Base-by-base conservation (phyloP, 2,329 filamentous ascomycete genomes). In the Aspergillus phoenicis region DNA sequence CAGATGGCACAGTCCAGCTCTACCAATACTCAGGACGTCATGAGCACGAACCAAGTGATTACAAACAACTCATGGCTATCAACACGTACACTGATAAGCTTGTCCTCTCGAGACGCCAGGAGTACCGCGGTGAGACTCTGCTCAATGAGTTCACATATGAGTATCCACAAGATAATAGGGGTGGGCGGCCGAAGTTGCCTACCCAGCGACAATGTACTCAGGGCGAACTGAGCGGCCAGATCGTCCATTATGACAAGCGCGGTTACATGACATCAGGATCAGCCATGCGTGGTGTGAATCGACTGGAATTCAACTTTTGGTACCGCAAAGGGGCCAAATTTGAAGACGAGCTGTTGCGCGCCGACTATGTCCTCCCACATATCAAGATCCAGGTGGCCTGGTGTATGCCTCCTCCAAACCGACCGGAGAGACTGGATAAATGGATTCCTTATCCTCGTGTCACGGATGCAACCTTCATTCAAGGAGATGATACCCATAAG, bases 371-470 rank as follows among this genome's bases (percentile, higher is more conserved):
- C 0, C 74, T 85, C 59, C 77, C 81, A 2, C 82, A 85, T 65
- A 80, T 84, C 64, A 82, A 76, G 49, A 81, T 79, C 65, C 82
- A 80, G 17, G 81, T 85, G 2, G 80, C 80, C 41, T 85, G 83
- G 83, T 82, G 80, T 63, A 80, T 80, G 52, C 81, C 82, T 58
- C 82, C 82, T 1, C 75, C 77, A 30, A 76, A 77, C 13, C 79
- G 80, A 60, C 77, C 80, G 3, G 78, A 83, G 61, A 82, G 81
- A 64, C 73, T 80, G 60, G 80, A 85, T 51, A 76, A 78, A 57
- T 84, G 82, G 81, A 84, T 85, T 49, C 83, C 83, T 2, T 81
- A 82, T 60, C 78, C 82, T 7, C 80, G 82, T 36, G 80, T 84
- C 2, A 83, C 79, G 4, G 78, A 83, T 68, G 83, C 83, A 2